These are phyloP conservation scores for Penicillium sp. DNA, from an alignment of 2,329 filamentous ascomycete species.

Conservation along the genomic window DNA sequence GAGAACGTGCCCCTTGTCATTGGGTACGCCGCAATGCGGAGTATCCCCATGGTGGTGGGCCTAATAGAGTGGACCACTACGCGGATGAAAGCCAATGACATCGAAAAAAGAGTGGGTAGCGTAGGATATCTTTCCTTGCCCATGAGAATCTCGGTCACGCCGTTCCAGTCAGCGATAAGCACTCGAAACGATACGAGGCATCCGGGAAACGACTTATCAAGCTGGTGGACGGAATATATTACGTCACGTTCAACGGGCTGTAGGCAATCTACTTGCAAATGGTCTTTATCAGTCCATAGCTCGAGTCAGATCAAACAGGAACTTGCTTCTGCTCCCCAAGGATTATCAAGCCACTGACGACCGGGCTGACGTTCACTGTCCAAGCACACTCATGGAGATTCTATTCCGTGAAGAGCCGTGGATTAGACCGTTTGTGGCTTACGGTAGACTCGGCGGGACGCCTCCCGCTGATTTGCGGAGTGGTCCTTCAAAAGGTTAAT, in stretches of 20 bases:
- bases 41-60: conserved; percentile 6
- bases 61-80: conserved; percentile 8
- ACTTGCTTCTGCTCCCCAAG: not conserved
- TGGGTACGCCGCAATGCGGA: conserved; percentile 1
- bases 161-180: conserved; percentile 1
- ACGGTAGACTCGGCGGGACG: not conserved
- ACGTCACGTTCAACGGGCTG: conserved; percentile 9
- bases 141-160: not conserved
- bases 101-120: not conserved
- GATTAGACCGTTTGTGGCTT: not conserved
- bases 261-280: not conserved
- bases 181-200: conserved; percentile 8
- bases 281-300: not conserved
- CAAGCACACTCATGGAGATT: no score
- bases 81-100: conserved; percentile 9
- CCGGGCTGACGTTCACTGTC: not conserved
- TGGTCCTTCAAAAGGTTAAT: not conserved
- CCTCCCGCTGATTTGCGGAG: conserved; percentile 1
- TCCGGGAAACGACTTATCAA: conserved; percentile 15
- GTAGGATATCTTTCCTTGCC: not conserved
- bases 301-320: not conserved
- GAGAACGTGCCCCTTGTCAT: conserved; percentile 4
- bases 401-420: not conserved
- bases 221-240: not conserved
- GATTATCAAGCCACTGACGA: not conserved